Base-by-base conservation (phyloP, 495 filamentous ascomycete species). In the Aspergillus affinis region DNA sequence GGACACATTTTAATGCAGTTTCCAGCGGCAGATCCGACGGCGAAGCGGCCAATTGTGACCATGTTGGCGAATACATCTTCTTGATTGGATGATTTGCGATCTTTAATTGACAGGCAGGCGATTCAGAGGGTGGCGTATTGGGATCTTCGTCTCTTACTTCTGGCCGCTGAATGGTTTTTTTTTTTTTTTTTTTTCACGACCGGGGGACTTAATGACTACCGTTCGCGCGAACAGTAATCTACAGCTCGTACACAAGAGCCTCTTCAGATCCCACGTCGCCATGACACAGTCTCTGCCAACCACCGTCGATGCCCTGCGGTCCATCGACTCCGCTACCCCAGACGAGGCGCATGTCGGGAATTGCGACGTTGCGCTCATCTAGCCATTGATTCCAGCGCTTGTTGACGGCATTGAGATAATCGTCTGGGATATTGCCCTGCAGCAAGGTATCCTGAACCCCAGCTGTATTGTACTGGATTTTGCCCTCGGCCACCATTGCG, bases 241-340 rank as follows among this genome's bases (percentile, higher is more conserved):
- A 48, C 7, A 56, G 3, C 41, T n/a, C 47, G 54, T 61, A 66
- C 72, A 57, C 59, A 51, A 59, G 51, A n/a, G 48, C 50, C 23
- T 81, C 75, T 51, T 78, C 73, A 7, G 78, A 61, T 8, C 61
- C 49, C 7, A 78, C 72, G 55, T 78, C 64, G 7, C 80, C 77
- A 29, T 57, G 64, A 10, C 67, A 72, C 9, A 82, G 62, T 48
- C 54, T 61, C 29, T 79, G 72, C 81, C 82, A 84, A 0, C 77
- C 81, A 18, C 69, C 65, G 23, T 69, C 62, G 27, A 82, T 58
- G 0, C 70, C 73, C 27, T 68, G 65, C 23, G 65, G 60, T 58
- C 74, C 72, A 41, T 48, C 60, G 4, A 84, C 69, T 0, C 81
- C 78, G 41, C 75, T 55, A 3, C 80, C 78, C 76, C 75, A 79